Evolutionary conservation across 2,329 filamentous ascomycete genomes (phyloP).

Genomic region (Apiospora pterosperma): DNA sequence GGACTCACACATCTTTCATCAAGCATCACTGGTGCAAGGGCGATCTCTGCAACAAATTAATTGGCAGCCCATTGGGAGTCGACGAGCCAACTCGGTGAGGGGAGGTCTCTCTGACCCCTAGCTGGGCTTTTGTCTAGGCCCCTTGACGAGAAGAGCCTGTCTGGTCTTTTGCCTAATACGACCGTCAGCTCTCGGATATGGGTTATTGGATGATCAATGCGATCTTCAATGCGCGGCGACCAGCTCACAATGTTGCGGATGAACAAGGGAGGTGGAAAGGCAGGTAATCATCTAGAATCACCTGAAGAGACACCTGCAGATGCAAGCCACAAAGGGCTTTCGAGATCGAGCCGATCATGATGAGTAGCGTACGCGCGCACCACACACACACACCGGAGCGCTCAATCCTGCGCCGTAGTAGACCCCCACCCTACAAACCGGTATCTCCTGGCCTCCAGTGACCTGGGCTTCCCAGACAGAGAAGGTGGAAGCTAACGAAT

Average conservation of each 20-base stretch:
- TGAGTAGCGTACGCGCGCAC: background rate
- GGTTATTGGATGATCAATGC: background rate
- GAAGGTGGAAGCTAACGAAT: background rate
- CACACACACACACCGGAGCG: background rate
- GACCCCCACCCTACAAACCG: background rate
- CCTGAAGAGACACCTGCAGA: background rate
- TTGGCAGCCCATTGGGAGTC: background rate
- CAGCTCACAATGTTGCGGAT: background rate
- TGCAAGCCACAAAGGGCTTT: background rate
- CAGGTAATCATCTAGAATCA: background rate
- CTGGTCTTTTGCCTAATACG: background rate
- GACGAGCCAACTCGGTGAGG: background rate
- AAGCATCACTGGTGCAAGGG: background rate
- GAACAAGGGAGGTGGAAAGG: background rate
- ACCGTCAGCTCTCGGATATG: background rate
- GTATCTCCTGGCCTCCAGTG: background rate
- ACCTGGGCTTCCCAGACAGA: background rate
- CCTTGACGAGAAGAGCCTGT: background rate
- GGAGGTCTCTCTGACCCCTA: background rate
- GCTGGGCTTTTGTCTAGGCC: background rate
- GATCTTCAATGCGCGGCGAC: background rate
- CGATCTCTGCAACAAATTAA: background rate
- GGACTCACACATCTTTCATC: constrained; percentile 1
- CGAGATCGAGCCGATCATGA: background rate
- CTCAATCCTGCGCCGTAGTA: background rate